Percentiles rank a stretch among this genome's conserved stretches.
Conservation (phyloP, 805 yeast species). For the Nakazawaea pomicola region DNA sequence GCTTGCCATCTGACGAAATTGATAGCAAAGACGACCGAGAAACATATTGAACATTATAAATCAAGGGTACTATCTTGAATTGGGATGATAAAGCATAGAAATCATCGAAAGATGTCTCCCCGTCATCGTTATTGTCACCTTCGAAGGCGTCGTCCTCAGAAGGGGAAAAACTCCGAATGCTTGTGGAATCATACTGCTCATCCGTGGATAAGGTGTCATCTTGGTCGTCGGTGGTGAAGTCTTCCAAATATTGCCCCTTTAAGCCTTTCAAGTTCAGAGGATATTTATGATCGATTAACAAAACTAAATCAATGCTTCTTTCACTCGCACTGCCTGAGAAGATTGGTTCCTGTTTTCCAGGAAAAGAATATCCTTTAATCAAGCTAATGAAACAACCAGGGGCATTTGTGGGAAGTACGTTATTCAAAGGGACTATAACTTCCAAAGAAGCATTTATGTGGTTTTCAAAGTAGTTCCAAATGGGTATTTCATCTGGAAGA, state of each 20-base stretch:
- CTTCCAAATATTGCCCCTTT: slow-evolving; percentile 8
- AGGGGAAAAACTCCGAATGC: too few species aligned
- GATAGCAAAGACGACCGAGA: slow-evolving; percentile 9
- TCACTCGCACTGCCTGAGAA: slow-evolving; percentile 8
- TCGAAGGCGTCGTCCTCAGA: not conserved
- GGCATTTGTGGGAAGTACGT: slow-evolving; percentile 7
- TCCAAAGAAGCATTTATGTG: slow-evolving; percentile 8
- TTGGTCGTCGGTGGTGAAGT: too few species aligned
- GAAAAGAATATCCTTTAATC: slow-evolving; percentile 7
- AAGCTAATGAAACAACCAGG: slow-evolving; percentile 11
- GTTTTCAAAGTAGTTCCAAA: slow-evolving; percentile 11
- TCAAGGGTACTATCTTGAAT: slow-evolving; percentile 9
- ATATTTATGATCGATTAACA: slow-evolving; percentile 5
- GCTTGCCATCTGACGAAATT: slow-evolving; percentile 9
- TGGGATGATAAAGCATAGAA: not conserved
- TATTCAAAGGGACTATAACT: slow-evolving; percentile 3
- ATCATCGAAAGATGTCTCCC: not conserved
- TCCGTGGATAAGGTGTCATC: too few species aligned
- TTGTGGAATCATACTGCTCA: too few species aligned
- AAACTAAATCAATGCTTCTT: slow-evolving; percentile 10
- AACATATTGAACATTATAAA: slow-evolving; percentile 8
- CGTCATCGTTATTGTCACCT: slow-evolving; percentile 16
- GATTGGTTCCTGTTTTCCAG: slow-evolving; percentile 1
- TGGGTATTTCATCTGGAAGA: slow-evolving; percentile 2
- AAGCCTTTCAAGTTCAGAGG: slow-evolving; percentile 1